A percentile compares a stretch with the other conserved stretches of the same genome.
These are phyloP conservation scores for Ehretia macrophylla DNA, from an alignment of 257 asterid genomes.

Conservation along the genomic window DNA sequence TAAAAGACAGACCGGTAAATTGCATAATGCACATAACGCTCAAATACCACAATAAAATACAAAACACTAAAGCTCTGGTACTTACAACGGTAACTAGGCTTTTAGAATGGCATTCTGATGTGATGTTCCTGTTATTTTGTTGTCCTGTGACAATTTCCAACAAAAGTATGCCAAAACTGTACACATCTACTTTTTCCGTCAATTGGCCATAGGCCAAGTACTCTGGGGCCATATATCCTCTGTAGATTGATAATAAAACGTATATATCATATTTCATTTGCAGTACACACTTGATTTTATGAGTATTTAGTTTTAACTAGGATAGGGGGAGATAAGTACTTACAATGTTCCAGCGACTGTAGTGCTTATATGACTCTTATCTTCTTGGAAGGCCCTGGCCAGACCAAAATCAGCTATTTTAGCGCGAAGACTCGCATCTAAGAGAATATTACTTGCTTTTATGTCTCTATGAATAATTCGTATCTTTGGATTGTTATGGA, in stretches of 20 bases:
- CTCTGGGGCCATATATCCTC: constrained; percentile 91
- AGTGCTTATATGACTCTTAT: constrained; percentile 46
- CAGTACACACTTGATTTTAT: no score
- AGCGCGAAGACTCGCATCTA: constrained; percentile 33
- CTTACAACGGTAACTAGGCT: constrained; percentile 27
- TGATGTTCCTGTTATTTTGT: constrained; percentile 34
- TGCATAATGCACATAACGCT: not conserved
- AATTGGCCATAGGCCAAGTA: constrained; percentile 58
- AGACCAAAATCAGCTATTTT: constrained; percentile 48
- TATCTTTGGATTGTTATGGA: constrained; percentile 30
- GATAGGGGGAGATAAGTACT: constrained; percentile 13
- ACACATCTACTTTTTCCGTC: constrained; percentile 70
- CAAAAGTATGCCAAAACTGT: constrained; percentile 63
- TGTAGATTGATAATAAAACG: constrained; percentile 39
- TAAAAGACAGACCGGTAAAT: constrained; percentile 7
- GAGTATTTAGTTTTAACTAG: no score
- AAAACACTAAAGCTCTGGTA: not conserved
- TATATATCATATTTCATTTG: no score
- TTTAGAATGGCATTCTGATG: constrained; percentile 38
- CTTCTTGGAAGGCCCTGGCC: constrained; percentile 46
- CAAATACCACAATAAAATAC: constrained; percentile 30
- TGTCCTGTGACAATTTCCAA: constrained; percentile 51
- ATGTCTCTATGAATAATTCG: constrained; percentile 43
- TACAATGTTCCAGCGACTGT: constrained; percentile 47
- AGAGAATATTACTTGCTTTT: constrained; percentile 40